Evolutionary conservation across 1,139 yeast species (phyloP), one percentile per base, ranked within the genome.

Genomic region (Candida glucosophila): DNA sequence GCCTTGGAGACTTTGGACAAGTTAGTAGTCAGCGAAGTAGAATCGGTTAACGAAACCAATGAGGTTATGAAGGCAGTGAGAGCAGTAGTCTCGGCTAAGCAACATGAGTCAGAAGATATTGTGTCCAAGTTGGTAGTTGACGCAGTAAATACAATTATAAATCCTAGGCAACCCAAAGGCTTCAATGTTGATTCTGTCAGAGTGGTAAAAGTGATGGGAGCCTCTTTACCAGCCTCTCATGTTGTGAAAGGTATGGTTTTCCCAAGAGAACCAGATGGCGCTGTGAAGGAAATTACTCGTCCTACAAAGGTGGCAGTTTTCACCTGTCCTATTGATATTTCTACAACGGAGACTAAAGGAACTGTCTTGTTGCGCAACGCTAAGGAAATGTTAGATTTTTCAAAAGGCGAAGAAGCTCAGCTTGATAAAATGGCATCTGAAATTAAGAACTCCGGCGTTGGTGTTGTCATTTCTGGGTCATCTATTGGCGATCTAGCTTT

Each of bases 171-270:
- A 39, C 70, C 75, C n/a, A 48, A 49, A 24, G 34, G 37, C 20
- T 88, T 88, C 64, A 90, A 88, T 49, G 90, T 90, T 31, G 98
- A 90, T 50, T 80, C 86, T 30, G 72, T 90, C 34, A 76, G 98
- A 51, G 96, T 90, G 16, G 98, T 90, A 25, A 90, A 90, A 58
- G 80, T 90, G 41, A 83, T 90, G 95, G 98, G 98, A 32, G 70
- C 94, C 13, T 68, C 92, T 29, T 63, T 92, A 41, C 58, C 65
- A 18, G 68, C 70, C 40, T 80, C 94, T 6, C 68, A 70, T 41
- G 98, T 92, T 29, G 65, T 92, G 40, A 83, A 82, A 56, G 98
- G 98, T 40, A 90, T 90, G 98, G 96, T 92, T 21, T 90, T 92
- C 67, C 94, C 95, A 41, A 73, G 93, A 45, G 95, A 86, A 52